Conservation (phyloP, 1,284 basidiomycete genomes). For the Vanrija pseudolonga region DNA sequence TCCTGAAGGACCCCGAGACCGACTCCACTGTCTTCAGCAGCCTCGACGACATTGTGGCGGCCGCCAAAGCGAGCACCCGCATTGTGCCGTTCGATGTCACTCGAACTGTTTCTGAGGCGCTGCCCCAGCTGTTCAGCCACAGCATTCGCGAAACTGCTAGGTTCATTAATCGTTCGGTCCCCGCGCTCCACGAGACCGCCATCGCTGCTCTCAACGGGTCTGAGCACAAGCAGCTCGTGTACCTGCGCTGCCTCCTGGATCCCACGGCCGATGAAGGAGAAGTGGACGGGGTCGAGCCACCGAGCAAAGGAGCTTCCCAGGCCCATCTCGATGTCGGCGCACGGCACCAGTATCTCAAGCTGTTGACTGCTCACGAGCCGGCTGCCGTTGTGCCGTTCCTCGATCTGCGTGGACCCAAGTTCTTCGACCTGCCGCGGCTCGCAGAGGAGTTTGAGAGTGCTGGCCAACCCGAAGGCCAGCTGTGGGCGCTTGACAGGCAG, state of each 20-base stretch:
- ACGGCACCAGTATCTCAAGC: conserved; percentile 61
- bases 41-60: conserved; percentile 59
- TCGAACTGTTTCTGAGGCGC: conserved; percentile 55
- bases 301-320: conserved; percentile 14
- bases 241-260: conserved; percentile 72
- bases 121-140: conserved; percentile 63
- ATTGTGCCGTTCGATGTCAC: conserved; percentile 52
- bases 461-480: conserved; percentile 67
- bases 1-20: conserved; percentile 69
- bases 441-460: conserved; percentile 64
- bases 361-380: conserved; percentile 71
- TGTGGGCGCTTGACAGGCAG: conserved; percentile 73
- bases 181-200: conserved; percentile 59
- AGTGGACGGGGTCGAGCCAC: conserved; percentile 14
- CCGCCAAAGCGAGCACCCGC: conserved; percentile 2
- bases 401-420: conserved; percentile 56
- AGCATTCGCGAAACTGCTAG: conserved; percentile 66
- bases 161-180: conserved; percentile 68
- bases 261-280: conserved; percentile 53
- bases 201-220: conserved; percentile 21
- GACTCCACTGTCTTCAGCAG: conserved; percentile 61
- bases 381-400: conserved; percentile 65
- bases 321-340: conserved; percentile 54
- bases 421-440: conserved; percentile 61
- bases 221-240: conserved; percentile 65